Evolutionary conservation across 805 yeast species (phyloP).

Genomic region (Candida koratica): DNA sequence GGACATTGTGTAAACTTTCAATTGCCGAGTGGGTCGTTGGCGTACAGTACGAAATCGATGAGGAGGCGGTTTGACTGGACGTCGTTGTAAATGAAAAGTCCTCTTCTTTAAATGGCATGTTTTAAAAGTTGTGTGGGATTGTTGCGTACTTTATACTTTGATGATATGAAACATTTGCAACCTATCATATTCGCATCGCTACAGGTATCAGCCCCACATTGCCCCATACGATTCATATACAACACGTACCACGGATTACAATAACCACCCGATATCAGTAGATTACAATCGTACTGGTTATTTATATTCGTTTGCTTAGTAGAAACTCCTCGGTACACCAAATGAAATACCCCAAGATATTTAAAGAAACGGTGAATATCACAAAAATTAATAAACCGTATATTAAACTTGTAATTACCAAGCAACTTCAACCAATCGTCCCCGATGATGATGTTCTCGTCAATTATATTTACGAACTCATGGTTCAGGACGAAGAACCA

Average conservation of each 20-base stretch:
- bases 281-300: too few relatives aligned
- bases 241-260: too few relatives aligned
- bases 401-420: constrained; percentile 40
- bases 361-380: constrained; percentile 32
- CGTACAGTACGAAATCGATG: constrained; percentile 15
- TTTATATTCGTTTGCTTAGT: too few relatives aligned
- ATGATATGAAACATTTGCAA: too few relatives aligned
- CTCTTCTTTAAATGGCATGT: constrained; percentile 1
- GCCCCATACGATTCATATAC: neutral
- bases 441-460: constrained; percentile 52
- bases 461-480: constrained; percentile 43
- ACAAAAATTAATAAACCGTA: constrained; percentile 36
- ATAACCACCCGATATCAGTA: too few relatives aligned
- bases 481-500: constrained; percentile 31
- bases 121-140: too few relatives aligned
- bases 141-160: too few relatives aligned
- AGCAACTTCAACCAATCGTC: constrained; percentile 29
- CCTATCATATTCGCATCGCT: constrained; percentile 7
- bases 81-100: neutral
- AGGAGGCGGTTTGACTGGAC: constrained; percentile 3
- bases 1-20: constrained; percentile 6
- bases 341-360: constrained; percentile 33
- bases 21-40: constrained; percentile 18
- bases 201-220: neutral
- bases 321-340: too few relatives aligned